Evolutionary conservation across 2,329 filamentous ascomycete species (phyloP), one percentile per base, ranked within the genome.

Genomic region (Colletotrichum tabaci): DNA sequence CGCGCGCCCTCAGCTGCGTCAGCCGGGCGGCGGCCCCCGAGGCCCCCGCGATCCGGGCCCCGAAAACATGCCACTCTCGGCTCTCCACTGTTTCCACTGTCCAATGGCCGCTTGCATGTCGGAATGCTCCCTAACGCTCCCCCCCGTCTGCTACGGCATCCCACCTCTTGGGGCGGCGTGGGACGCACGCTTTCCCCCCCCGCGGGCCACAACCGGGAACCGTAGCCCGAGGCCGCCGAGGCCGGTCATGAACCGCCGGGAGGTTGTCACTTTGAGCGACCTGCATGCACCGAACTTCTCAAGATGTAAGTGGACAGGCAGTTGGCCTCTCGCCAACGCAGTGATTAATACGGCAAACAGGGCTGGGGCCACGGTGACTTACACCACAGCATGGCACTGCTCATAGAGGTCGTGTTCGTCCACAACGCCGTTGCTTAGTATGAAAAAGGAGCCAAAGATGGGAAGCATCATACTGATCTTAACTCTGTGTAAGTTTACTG

Each of bases 71-170:
- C 26, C 26, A 30, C 26, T 30, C 26, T 30, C 26, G 26, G 26
- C 26, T 30, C 26, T 30, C 26, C 26, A 30, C 2, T 30, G 26
- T 30, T 30, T 30, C 26, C 26, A 30, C 26, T 3, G 18, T 15
- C 44, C 53, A 52, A 46, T 52, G 44, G 64, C 3, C 61, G n/a
- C 46, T 60, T 57, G 47, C 71, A 73, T 61, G 10, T 67, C 46
- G 74, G 72, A 21, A 38, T 55, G 9, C 52, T 5, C 18, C n/a
- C 1, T 38, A 12, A 38, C 5, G 16, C 26, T 30, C 26, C 4
- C 26, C 4, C 26, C 3, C 9, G 35, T 18, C 18, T 15, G 10
- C 6, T 3, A 40, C 71, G 74, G 73, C 74, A 76, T 42, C 66
- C 16, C 75, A 74, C 18, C 61, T 16, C 46, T 35, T 42, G 23